These are phyloP conservation scores for Aspergillus fumigatus DNA, from an alignment of 2,329 filamentous ascomycete genomes.

Conservation along the genomic window DNA sequence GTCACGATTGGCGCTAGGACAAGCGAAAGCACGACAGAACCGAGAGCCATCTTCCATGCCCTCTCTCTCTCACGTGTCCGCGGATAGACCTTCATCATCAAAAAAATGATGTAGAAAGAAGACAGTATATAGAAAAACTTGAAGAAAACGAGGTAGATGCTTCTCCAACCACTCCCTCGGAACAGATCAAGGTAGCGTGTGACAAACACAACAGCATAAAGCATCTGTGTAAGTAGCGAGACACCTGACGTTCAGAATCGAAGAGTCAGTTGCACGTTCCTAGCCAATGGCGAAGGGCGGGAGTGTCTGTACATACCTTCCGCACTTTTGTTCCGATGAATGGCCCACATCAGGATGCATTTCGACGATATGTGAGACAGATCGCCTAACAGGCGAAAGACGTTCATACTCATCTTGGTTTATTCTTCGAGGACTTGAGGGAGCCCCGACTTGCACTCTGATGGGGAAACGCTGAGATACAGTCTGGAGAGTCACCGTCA, in stretches of 20 bases:
- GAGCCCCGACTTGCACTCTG: neutral
- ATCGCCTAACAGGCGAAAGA: conserved; percentile 76
- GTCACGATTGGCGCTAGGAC: conserved; percentile 68
- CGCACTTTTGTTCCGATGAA: conserved; percentile 80
- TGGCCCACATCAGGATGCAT: conserved; percentile 83
- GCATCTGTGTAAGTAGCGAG: conserved; percentile 79
- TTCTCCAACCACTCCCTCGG: conserved; percentile 29
- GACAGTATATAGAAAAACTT: conserved; percentile 86
- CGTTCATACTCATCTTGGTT: conserved; percentile 22
- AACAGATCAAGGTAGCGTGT: conserved; percentile 86
- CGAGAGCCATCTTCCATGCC: conserved; percentile 84
- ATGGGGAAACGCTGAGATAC: neutral
- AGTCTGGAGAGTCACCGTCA: neutral
- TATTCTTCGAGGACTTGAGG: conserved; percentile 4
- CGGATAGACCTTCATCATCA: conserved; percentile 84
- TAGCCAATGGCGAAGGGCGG: conserved; percentile 1
- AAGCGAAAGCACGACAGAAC: conserved; percentile 61
- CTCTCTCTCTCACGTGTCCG: conserved; percentile 85
- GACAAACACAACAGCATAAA: conserved; percentile 82
- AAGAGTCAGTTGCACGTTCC: conserved; percentile 4
- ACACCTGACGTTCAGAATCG: conserved; percentile 54
- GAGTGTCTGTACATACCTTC: conserved; percentile 55
- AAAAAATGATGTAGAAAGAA: conserved; percentile 76
- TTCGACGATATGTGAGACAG: conserved; percentile 81
- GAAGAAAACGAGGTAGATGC: conserved; percentile 70